These are phyloP conservation scores for Phytophthora cactorum DNA, from an alignment of 352 stramenopile species.

Conservation along the genomic window DNA sequence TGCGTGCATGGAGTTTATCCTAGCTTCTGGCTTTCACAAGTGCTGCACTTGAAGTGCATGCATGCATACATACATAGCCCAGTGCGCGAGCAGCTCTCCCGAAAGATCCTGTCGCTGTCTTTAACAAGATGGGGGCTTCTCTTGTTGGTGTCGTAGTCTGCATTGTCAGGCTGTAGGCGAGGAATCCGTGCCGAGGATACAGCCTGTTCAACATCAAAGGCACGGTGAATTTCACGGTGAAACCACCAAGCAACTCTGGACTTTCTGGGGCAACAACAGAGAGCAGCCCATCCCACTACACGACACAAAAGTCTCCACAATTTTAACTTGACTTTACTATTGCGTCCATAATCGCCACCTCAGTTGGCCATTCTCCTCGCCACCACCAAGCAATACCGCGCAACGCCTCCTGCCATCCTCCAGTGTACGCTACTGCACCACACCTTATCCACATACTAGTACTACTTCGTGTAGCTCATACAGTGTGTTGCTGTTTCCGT, in stretches of 20 bases:
- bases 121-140: conserved; percentile 14
- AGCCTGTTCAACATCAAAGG: neutral
- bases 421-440: conserved; percentile 1
- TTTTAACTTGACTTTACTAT: conserved; percentile 22
- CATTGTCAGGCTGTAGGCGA: neutral
- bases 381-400: conserved; percentile 5
- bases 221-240: neutral
- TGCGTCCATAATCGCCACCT: conserved; percentile 6
- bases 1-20: neutral
- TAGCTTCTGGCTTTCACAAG: neutral
- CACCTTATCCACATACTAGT: neutral
- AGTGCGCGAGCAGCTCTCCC: conserved; percentile 20
- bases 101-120: conserved; percentile 6
- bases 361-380: conserved; percentile 19
- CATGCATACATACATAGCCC: conserved; percentile 19
- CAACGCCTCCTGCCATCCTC: neutral
- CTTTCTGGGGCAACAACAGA: conserved; percentile 19
- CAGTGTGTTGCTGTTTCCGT: neutral
- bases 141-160: conserved; percentile 1
- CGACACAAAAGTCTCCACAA: neutral
- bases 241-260: conserved; percentile 10
- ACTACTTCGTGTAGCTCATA: neutral
- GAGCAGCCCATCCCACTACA: conserved; percentile 17
- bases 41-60: neutral
- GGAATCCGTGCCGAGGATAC: neutral